Evolutionary conservation across 2,329 filamentous ascomycete genomes (phyloP).

Genomic region (Magnaporthiopsis rhizophila): DNA sequence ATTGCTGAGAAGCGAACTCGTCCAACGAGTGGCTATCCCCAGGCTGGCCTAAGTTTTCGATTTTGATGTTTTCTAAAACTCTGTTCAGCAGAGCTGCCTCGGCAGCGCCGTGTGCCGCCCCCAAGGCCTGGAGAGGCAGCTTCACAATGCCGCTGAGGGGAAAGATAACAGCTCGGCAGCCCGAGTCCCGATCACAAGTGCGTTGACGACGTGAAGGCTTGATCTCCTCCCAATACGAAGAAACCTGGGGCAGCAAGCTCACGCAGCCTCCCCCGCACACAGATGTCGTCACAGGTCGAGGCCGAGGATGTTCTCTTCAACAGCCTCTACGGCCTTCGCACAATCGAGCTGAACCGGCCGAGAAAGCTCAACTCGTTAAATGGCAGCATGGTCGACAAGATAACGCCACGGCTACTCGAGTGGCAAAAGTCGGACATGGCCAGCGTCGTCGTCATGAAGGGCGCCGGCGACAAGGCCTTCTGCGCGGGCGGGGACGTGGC

Average conservation of each 20-base stretch:
- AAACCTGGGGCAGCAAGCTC: background rate
- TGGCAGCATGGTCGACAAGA: constrained; percentile 92
- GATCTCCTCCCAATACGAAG: background rate
- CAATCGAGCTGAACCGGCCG: constrained; percentile 89
- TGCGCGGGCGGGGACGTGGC: constrained; percentile 92
- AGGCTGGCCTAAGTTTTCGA: constrained; percentile 8
- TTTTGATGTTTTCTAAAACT: constrained; percentile 50
- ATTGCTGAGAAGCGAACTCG: background rate
- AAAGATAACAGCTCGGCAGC: constrained; percentile 57
- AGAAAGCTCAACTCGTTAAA: constrained; percentile 88
- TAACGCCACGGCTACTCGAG: constrained; percentile 78
- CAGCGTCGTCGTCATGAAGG: constrained; percentile 88
- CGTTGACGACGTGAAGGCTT: constrained; percentile 10
- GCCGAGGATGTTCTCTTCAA: constrained; percentile 89
- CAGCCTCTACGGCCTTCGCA: constrained; percentile 80
- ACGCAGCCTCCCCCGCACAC: background rate
- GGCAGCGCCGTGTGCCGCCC: constrained; percentile 30
- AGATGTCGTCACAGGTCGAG: constrained; percentile 42
- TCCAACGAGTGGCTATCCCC: background rate
- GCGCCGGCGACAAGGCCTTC: constrained; percentile 74
- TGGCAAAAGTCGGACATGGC: constrained; percentile 94
- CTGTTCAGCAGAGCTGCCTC: constrained; percentile 45
- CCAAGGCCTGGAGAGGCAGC: constrained; percentile 21
- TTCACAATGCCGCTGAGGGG: constrained; percentile 72
- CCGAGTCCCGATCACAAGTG: constrained; percentile 46